Evolutionary conservation across 2,329 filamentous ascomycete genomes (phyloP).

Genomic region (Talaromyces funiculosus): DNA sequence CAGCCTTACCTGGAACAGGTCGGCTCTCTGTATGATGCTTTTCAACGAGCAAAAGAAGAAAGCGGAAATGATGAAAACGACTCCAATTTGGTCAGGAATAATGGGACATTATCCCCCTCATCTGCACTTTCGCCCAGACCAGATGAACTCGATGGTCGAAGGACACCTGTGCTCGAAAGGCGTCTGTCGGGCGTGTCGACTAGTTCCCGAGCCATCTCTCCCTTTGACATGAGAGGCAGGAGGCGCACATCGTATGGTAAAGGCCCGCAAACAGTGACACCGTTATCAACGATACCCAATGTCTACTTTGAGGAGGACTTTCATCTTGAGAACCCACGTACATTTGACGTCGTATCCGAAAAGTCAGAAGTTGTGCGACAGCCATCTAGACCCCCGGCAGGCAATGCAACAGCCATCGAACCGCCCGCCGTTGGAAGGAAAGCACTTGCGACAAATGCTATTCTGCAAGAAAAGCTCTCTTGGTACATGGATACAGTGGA

Average conservation of each 20-base stretch:
- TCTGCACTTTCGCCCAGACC: conserved; percentile 27
- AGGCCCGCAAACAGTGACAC: conserved; percentile 64
- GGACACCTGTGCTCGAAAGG: conserved; percentile 30
- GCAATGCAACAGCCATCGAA: conserved; percentile 54
- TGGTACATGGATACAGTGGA: conserved; percentile 99
- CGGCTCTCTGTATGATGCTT: conserved; percentile 79
- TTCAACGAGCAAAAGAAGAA: conserved; percentile 72
- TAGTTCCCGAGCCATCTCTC: conserved; percentile 40
- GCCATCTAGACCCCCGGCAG: conserved; percentile 46
- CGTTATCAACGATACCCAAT: conserved; percentile 81
- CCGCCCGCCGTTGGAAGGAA: conserved; percentile 61
- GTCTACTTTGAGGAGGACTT: conserved; percentile 97
- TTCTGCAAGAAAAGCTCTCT: conserved; percentile 93
- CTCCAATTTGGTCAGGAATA: conserved; percentile 41
- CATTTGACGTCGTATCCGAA: conserved; percentile 94
- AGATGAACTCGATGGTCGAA: conserved; percentile 46
- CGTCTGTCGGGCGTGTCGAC: conserved; percentile 39
- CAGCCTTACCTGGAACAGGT: conserved; percentile 79
- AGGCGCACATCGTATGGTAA: conserved; percentile 51
- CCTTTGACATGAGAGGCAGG: conserved; percentile 45
- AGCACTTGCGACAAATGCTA: conserved; percentile 89
- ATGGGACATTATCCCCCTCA: conserved; percentile 29
- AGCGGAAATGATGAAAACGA: conserved; percentile 62
- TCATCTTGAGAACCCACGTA: conserved; percentile 89
- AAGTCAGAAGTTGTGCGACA: conserved; percentile 88